A percentile compares a stretch with the other conserved stretches of the same genome.
phyloP scores from a whole-genome alignment of 352 stramenopile genomes.

The Phytopythium mirpurense region DNA sequence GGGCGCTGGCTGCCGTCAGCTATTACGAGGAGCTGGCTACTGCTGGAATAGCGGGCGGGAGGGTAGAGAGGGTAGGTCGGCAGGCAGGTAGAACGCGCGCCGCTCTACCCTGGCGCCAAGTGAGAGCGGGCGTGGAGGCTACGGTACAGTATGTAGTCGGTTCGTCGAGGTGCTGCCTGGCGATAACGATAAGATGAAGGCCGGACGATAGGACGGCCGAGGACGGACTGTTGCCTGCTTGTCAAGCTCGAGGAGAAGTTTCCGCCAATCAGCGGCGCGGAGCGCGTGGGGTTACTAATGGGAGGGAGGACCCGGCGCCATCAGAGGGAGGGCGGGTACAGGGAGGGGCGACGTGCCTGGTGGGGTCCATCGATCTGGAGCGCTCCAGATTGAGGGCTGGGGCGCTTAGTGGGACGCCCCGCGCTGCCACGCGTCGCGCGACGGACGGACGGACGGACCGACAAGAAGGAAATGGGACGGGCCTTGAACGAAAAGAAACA shows the following conservation, averaged over 20 bases:
- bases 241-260: background rate
- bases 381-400: background rate
- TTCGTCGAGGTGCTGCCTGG: too few species aligned
- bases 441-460: background rate
- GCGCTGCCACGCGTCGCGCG: conserved; percentile 1
- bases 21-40: background rate
- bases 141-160: too few species aligned
- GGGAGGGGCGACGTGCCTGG: background rate
- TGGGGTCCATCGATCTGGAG: background rate
- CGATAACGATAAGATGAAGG: background rate
- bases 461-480: background rate
- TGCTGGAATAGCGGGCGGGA: too few species aligned
- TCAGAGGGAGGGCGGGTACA: background rate
- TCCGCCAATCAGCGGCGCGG: background rate
- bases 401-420: background rate
- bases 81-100: too few species aligned
- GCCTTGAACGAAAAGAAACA: too few species aligned
- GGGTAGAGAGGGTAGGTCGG: too few species aligned
- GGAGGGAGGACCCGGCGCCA: background rate
- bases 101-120: too few species aligned
- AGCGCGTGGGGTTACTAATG: background rate
- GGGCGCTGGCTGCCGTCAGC: background rate
- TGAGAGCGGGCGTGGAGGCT: too few species aligned
- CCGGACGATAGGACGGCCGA: background rate
- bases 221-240: background rate